Conservation (phyloP, 768 basidiomycete species). For the Tylopilus sp. region DNA sequence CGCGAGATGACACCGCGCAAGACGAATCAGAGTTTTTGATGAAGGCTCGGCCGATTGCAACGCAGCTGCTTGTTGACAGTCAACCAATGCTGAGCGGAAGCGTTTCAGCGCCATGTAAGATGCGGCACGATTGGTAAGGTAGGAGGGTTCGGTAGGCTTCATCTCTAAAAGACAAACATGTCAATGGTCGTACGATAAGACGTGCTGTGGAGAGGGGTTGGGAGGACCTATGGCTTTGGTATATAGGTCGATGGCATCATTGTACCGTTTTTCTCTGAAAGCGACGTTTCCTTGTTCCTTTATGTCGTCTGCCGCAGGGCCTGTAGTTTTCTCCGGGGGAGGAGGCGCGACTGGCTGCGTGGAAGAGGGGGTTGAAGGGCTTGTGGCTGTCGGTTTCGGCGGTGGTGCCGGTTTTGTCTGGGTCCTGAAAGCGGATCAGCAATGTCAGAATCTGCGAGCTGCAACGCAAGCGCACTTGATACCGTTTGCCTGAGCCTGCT, state of each 20-base stretch:
- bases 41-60: conserved; percentile 62
- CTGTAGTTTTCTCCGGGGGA: conserved; percentile 23
- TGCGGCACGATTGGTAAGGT: conserved; percentile 83
- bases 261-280: conserved; percentile 65
- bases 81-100: conserved; percentile 68
- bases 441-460: not conserved
- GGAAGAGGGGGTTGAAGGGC: conserved; percentile 18
- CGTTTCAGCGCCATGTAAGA: conserved; percentile 80
- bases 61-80: conserved; percentile 72
- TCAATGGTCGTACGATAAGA: conserved; percentile 6
- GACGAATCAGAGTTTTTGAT: conserved; percentile 75
- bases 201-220: conserved; percentile 18
- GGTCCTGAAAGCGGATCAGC: conserved; percentile 16
- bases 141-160: conserved; percentile 65
- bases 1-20: conserved; percentile 81
- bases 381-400: conserved; percentile 12
- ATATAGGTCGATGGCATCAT: conserved; percentile 71
- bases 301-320: conserved; percentile 50
- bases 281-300: conserved; percentile 74
- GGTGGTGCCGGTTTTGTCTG: conserved; percentile 7
- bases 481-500: conserved; percentile 24
- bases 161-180: conserved; percentile 39
- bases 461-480: conserved; percentile 19
- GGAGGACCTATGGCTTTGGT: conserved; percentile 66
- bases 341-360: conserved; percentile 8